Conservation (phyloP, 441 rosid species). For the Mallotus japonicus region DNA sequence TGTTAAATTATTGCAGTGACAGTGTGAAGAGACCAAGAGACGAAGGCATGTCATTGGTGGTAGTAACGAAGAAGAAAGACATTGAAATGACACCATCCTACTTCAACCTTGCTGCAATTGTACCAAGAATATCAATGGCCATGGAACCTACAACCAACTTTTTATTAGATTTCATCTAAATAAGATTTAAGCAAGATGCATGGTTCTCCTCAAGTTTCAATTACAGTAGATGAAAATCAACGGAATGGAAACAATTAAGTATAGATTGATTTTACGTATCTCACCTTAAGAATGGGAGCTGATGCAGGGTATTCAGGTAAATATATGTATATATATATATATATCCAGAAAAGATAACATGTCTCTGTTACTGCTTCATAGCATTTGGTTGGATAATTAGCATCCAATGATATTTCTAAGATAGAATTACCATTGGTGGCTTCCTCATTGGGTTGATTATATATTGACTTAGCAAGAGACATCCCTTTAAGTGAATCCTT, state of each 20-base stretch:
- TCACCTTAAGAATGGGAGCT: slow-evolving; percentile 95
- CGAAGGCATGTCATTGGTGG: too few species aligned
- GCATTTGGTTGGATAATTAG: slow-evolving; percentile 61
- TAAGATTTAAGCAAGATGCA: slow-evolving; percentile 3
- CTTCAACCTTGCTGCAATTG: slow-evolving; percentile 89
- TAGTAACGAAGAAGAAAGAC: too few species aligned
- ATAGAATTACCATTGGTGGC: slow-evolving; percentile 58
- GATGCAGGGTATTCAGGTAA: too few species aligned
- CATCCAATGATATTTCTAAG: slow-evolving; percentile 72
- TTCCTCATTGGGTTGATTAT: slow-evolving; percentile 34
- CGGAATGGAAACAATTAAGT: not conserved
- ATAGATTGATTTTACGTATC: slow-evolving; percentile 17
- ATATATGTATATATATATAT: too few species aligned
- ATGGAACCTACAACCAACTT: slow-evolving; percentile 68
- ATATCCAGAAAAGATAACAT: slow-evolving; percentile 96
- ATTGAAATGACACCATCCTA: slow-evolving; percentile 58
- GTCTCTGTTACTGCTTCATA: slow-evolving; percentile 88
- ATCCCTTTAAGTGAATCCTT: too few species aligned
- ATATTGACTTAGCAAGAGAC: too few species aligned
- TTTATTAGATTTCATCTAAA: slow-evolving; percentile 25
- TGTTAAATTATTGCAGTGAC: too few species aligned
- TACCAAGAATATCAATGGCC: slow-evolving; percentile 97
- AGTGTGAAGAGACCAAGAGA: too few species aligned
- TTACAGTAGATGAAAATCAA: slow-evolving; percentile 14
- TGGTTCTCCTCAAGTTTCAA: not conserved